Percentiles rank a stretch among this genome's conserved stretches.
phyloP scores from a whole-genome alignment of 768 basidiomycete species.

The Ramaria sp. region DNA sequence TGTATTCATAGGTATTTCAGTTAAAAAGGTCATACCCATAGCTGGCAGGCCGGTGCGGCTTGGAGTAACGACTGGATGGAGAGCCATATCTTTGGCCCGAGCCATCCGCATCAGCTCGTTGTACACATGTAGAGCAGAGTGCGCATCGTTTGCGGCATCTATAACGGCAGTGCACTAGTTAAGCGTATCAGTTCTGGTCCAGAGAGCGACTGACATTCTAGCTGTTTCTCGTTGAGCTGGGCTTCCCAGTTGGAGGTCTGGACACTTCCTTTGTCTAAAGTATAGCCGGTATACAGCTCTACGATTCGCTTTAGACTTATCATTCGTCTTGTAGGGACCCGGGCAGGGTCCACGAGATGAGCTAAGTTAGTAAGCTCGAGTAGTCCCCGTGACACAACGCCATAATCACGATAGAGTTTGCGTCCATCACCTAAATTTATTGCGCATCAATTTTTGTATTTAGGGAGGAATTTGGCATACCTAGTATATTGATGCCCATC shows the following conservation, averaged over 20 bases:
- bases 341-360: conserved; percentile 26
- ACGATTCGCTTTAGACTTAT: conserved; percentile 36
- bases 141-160: conserved; percentile 46
- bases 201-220: conserved; percentile 23
- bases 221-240: conserved; percentile 25
- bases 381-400: conserved; percentile 29
- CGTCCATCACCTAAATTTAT: conserved; percentile 31
- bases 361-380: conserved; percentile 39
- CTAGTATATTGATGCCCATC: conserved; percentile 37
- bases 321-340: conserved; percentile 23
- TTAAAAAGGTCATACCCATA: background rate
- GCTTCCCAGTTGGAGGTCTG: conserved; percentile 38
- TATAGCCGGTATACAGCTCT: conserved; percentile 27
- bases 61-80: background rate
- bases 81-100: conserved; percentile 9
- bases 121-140: conserved; percentile 36
- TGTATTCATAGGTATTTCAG: background rate
- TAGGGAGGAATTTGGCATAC: conserved; percentile 19
- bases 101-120: conserved; percentile 26
- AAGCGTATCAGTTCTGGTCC: background rate
- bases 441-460: background rate
- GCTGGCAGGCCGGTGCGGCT: background rate
- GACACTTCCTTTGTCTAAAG: conserved; percentile 34
- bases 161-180: background rate
- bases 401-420: conserved; percentile 38